Conservation (phyloP, 805 yeast species). For the Jamesozyma lodderae region DNA sequence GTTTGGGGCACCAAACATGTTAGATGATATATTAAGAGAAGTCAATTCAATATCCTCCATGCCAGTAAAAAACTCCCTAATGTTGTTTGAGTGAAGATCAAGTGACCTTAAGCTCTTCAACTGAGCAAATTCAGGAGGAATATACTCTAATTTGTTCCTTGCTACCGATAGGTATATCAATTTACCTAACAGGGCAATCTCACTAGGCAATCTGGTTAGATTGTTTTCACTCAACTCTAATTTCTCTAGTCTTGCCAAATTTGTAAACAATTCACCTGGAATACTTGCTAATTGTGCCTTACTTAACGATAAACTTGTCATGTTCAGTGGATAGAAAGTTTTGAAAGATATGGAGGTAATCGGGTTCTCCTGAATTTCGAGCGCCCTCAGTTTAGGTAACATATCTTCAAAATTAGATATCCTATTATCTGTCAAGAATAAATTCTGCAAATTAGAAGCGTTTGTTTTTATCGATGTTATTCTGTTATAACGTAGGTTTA, state of each 20-base stretch:
- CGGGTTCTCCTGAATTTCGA: slow-evolving; percentile 77
- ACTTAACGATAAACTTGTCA: slow-evolving; percentile 66
- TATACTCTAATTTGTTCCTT: slow-evolving; percentile 60
- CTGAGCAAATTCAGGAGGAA: slow-evolving; percentile 60
- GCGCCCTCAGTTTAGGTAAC: slow-evolving; percentile 52
- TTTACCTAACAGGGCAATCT: slow-evolving; percentile 48
- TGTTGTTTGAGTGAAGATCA: slow-evolving; percentile 78
- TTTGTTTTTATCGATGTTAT: slow-evolving; percentile 33
- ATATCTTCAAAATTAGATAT: slow-evolving; percentile 61
- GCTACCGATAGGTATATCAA: slow-evolving; percentile 61
- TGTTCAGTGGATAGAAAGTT: slow-evolving; percentile 42
- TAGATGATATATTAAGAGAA: slow-evolving; percentile 63
- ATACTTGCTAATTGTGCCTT: slow-evolving; percentile 76
- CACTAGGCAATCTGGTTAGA: slow-evolving; percentile 64
- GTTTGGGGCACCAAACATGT: slow-evolving; percentile 38
- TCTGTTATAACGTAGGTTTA: slow-evolving; percentile 72
- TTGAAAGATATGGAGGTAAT: slow-evolving; percentile 42
- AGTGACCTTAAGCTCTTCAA: slow-evolving; percentile 52
- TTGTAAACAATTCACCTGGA: slow-evolving; percentile 51
- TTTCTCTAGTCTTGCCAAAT: slow-evolving; percentile 59
- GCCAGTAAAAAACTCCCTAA: slow-evolving; percentile 57
- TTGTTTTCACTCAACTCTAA: slow-evolving; percentile 75
- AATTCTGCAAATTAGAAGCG: slow-evolving; percentile 57
- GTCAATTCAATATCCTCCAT: slow-evolving; percentile 59
- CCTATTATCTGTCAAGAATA: slow-evolving; percentile 65